Evolutionary conservation across 176 grass and related monocot genomes (phyloP).

Genomic region (Bromus sterilis): DNA sequence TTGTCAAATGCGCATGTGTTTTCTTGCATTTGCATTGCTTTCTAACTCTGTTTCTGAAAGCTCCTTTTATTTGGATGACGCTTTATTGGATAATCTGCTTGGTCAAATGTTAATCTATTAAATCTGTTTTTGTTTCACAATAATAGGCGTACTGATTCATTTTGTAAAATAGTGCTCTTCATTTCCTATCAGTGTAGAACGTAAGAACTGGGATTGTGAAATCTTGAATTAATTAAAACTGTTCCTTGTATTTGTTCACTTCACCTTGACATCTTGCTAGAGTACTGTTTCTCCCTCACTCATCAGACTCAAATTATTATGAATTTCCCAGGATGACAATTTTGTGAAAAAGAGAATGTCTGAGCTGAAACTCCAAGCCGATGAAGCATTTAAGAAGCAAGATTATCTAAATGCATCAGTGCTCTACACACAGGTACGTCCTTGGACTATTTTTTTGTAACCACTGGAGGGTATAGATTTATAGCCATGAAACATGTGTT

Average conservation of each 20-base stretch:
- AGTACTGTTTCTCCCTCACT: background rate
- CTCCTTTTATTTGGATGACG: background rate
- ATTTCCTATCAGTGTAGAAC: background rate
- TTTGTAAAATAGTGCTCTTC: background rate
- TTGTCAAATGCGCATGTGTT: background rate
- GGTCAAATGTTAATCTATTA: background rate
- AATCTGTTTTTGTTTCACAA: background rate
- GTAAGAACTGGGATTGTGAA: background rate
- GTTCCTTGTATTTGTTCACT: no score
- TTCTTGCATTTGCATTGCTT: background rate
- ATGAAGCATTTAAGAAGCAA: constrained; percentile 29
- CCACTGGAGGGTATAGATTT: background rate
- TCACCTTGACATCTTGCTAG: background rate
- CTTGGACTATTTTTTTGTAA: background rate
- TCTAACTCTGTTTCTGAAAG: background rate
- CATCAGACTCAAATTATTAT: background rate
- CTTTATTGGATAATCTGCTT: background rate
- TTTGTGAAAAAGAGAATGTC: constrained; percentile 9
- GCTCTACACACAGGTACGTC: background rate
- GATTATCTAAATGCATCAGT: constrained; percentile 18
- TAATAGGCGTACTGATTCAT: background rate
- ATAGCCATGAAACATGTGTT: no score
- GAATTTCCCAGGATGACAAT: constrained; percentile 13
- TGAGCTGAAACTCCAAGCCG: constrained; percentile 19
- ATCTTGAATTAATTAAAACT: background rate